Evolutionary conservation across 2,329 filamentous ascomycete genomes (phyloP).

Genomic region (Aureobasidium lini): DNA sequence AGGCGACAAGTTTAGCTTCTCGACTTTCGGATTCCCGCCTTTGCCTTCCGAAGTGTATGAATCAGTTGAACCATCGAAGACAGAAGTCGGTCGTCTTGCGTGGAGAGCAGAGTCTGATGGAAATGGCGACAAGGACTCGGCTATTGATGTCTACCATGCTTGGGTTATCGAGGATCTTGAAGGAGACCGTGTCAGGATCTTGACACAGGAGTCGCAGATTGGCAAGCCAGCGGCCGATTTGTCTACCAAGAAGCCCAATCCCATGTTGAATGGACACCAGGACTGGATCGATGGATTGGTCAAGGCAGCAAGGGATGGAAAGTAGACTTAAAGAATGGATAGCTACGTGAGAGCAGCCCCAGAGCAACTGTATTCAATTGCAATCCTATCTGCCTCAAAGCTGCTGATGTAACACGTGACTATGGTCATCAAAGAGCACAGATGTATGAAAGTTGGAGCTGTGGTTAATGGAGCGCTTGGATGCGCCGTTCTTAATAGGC

Average conservation of each 20-base stretch:
- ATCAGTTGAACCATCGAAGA: slow-evolving; percentile 15
- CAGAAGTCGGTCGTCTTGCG: slow-evolving; percentile 19
- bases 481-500: too few relatives aligned
- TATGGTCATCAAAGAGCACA: too few relatives aligned
- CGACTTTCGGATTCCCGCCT: slow-evolving; percentile 30
- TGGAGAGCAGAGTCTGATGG: slow-evolving; percentile 20
- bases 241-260: slow-evolving; percentile 26
- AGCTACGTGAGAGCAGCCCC: not conserved
- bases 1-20: slow-evolving; percentile 27
- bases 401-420: too few relatives aligned
- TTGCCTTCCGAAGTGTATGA: slow-evolving; percentile 25
- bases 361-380: not conserved
- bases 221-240: slow-evolving; percentile 24
- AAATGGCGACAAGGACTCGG: slow-evolving; percentile 20
- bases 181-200: slow-evolving; percentile 25
- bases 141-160: slow-evolving; percentile 29
- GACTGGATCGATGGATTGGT: slow-evolving; percentile 32
- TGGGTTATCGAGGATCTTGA: slow-evolving; percentile 30
- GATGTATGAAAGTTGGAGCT: too few relatives aligned
- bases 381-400: too few relatives aligned
- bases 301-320: slow-evolving; percentile 18
- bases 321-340: not conserved
- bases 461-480: too few relatives aligned
- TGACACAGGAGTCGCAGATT: slow-evolving; percentile 32
- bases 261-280: slow-evolving; percentile 31